Evolutionary conservation across 2,329 filamentous ascomycete species (phyloP).

Genomic region (Penicillium hordei): DNA sequence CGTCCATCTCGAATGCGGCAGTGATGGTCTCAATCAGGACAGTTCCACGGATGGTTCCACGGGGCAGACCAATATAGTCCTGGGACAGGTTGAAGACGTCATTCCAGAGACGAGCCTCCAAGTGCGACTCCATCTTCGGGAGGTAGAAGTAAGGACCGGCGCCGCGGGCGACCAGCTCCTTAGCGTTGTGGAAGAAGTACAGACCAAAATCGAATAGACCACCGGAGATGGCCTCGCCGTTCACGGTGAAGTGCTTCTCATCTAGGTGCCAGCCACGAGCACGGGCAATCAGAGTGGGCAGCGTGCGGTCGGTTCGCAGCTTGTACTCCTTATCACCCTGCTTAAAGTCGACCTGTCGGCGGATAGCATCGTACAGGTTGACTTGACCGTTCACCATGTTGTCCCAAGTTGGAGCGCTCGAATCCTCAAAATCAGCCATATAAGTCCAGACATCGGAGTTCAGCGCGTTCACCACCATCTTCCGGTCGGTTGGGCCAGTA

Average conservation of each 20-base stretch:
- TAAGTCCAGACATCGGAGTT: slow-evolving; percentile 98
- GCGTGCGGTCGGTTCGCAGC: slow-evolving; percentile 81
- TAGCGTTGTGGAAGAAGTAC: slow-evolving; percentile 98
- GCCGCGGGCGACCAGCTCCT: slow-evolving; percentile 79
- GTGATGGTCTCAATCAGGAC: slow-evolving; percentile 98
- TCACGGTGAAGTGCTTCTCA: slow-evolving; percentile 96
- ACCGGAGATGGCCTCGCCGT: slow-evolving; percentile 91
- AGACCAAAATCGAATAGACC: slow-evolving; percentile 95
- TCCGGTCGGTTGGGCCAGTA: slow-evolving; percentile 92
- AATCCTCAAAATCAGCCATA: slow-evolving; percentile 99
- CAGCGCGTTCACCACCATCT: slow-evolving; percentile 98
- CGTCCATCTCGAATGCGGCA: slow-evolving; percentile 99
- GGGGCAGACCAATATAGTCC: slow-evolving; percentile 84
- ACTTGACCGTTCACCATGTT: slow-evolving; percentile 99
- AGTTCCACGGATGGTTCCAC: slow-evolving; percentile 91
- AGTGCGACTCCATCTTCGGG: slow-evolving; percentile 96
- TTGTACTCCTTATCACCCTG: slow-evolving; percentile 95
- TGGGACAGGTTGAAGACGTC: slow-evolving; percentile 95
- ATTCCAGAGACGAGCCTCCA: slow-evolving; percentile 97
- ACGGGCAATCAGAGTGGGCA: slow-evolving; percentile 89
- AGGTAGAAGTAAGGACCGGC: slow-evolving; percentile 96
- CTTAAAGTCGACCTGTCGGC: slow-evolving; percentile 93
- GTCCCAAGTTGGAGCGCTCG: slow-evolving; percentile 93
- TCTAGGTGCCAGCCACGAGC: slow-evolving; percentile 97
- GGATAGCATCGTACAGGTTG: slow-evolving; percentile 94